Conservation (phyloP, 2,329 filamentous ascomycete species). For the Pseudocercospora pini-densiflorae region DNA sequence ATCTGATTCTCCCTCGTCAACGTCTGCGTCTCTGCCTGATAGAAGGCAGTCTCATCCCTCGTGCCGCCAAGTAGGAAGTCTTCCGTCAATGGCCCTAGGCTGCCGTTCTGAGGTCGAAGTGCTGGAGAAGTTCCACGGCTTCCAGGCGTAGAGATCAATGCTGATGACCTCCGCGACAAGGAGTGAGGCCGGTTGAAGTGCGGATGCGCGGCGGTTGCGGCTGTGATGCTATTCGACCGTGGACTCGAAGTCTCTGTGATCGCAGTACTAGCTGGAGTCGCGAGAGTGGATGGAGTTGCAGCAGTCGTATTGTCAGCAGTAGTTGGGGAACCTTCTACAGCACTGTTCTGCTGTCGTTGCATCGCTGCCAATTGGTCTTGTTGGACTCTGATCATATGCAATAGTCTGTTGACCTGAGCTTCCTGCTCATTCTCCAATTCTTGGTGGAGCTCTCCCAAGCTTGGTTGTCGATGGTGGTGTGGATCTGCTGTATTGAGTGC, state of each 20-base stretch:
- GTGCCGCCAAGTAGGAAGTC: constrained; percentile 66
- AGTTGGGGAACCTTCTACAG: constrained; percentile 24
- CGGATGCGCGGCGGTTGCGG: constrained; percentile 24
- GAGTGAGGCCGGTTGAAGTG: constrained; percentile 39
- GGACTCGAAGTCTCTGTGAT: constrained; percentile 41
- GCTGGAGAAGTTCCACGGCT: constrained; percentile 49
- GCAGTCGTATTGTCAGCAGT: constrained; percentile 28
- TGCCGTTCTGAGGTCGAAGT: constrained; percentile 61
- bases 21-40: constrained; percentile 81
- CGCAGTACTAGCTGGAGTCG: constrained; percentile 49
- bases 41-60: constrained; percentile 76
- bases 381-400: constrained; percentile 76
- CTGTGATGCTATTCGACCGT: constrained; percentile 24
- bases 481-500: constrained; percentile 58
- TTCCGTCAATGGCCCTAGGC: constrained; percentile 47
- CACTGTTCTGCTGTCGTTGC: constrained; percentile 53
- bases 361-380: constrained; percentile 70
- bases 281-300: constrained; percentile 43
- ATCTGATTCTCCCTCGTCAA: constrained; percentile 81
- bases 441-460: constrained; percentile 77
- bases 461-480: constrained; percentile 66
- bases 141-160: constrained; percentile 36
- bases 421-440: constrained; percentile 81
- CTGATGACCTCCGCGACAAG: constrained; percentile 52
- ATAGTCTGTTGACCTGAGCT: constrained; percentile 76